These are phyloP conservation scores for Candida methanosorbosa DNA, from an alignment of 805 yeast species.

Conservation along the genomic window DNA sequence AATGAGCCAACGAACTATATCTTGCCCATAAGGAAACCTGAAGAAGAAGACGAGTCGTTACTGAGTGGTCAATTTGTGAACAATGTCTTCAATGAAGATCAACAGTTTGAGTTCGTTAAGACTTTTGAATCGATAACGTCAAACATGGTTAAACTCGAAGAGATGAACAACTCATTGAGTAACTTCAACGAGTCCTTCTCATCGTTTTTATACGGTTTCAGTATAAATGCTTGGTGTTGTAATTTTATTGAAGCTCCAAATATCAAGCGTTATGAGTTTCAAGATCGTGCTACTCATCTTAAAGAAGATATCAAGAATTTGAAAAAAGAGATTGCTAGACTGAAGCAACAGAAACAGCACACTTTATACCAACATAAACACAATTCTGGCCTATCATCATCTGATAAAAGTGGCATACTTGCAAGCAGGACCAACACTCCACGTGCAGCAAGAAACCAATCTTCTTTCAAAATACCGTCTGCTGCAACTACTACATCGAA, in stretches of 20 bases:
- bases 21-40: background rate
- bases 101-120: background rate
- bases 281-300: too few species aligned
- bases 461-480: too few species aligned
- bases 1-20: background rate
- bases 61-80: too few species aligned
- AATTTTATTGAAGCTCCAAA: slow-evolving; percentile 40
- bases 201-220: slow-evolving; percentile 66
- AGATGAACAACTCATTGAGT: background rate
- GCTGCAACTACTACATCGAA: too few species aligned
- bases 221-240: slow-evolving; percentile 84
- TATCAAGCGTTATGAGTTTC: background rate
- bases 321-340: slow-evolving; percentile 5
- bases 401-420: too few species aligned
- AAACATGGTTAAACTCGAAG: background rate
- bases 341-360: too few species aligned
- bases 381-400: too few species aligned
- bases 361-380: too few species aligned
- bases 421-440: too few species aligned
- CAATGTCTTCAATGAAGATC: too few species aligned
- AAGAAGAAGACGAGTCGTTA: too few species aligned
- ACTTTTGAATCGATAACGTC: background rate
- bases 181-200: slow-evolving; percentile 1
- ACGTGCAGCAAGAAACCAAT: too few species aligned
- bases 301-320: slow-evolving; percentile 7